Evolutionary conservation across 2,329 filamentous ascomycete species (phyloP), one percentile per base, ranked within the genome.

Genomic region (Pyrenochaeta sp.): DNA sequence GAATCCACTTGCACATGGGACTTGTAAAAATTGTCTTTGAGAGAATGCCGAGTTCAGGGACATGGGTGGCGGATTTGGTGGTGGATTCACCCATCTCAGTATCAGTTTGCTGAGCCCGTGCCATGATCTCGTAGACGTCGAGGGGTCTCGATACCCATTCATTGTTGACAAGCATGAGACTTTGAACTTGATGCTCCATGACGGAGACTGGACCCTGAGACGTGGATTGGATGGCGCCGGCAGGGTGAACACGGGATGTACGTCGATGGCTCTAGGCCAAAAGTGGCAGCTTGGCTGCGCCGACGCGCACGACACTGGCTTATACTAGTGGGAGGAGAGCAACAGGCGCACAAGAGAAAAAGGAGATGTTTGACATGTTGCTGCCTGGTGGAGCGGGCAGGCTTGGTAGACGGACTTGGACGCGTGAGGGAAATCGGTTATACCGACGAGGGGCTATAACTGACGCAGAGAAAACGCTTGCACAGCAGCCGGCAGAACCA

Each of bases 21-120:
- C 91, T 96, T 52, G 88, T 85, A 50, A 94, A 82, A 30, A 96
- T 75, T 0, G 93, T 97, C 70, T 86, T 88, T 0, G 92, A 92
- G 45, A 98, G 82, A 32, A 98, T 72, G 3, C 92, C 95, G 58
- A 89, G 85, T 22, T 77, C 79, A 5, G 90, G 87, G 12, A 62
- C 30, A 81, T 78, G 50, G 71, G 78, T 72, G 32, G 68, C 75
- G 22, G 69, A 73, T 32, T 72, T 67, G 5, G 71, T 53, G 36
- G 65, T 53, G 12, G 67, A 59, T 46, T 73, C 67, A n/a, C 54
- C 61, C 64, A 66, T 68, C 13, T 67, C 64, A n/a, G 59, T 60
- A 46, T 74, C 69, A 54, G 66, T 43, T 51, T 73, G 62, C 42
- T 64, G 66, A 55, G 49, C 64, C 74, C 65, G 75, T 62, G 60